Evolutionary conservation across 805 yeast species (phyloP).

Genomic region (Wickerhamiella azymoides): DNA sequence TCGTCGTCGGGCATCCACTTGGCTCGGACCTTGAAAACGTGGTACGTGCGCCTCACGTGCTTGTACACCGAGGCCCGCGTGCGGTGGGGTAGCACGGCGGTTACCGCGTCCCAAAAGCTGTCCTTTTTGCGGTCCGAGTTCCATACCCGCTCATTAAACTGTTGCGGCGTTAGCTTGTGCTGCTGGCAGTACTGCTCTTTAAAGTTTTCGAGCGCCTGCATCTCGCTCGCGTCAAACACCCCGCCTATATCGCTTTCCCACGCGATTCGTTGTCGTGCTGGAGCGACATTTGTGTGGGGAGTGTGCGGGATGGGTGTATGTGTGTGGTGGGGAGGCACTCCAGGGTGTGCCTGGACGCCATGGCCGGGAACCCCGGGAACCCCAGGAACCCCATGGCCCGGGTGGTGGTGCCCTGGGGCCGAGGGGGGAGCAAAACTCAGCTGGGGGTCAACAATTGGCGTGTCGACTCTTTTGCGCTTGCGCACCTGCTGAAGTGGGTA

Average conservation of each 20-base stretch:
- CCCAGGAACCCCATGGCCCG: not conserved
- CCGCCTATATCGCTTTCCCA: not conserved
- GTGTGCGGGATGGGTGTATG: too few species aligned
- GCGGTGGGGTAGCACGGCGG: slow-evolving; percentile 68
- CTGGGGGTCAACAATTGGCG: slow-evolving; percentile 4
- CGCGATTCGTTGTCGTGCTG: not conserved
- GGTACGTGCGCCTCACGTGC: slow-evolving; percentile 82
- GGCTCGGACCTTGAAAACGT: slow-evolving; percentile 75
- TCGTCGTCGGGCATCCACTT: slow-evolving; percentile 85
- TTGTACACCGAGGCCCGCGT: slow-evolving; percentile 84
- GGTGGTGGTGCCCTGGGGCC: not conserved
- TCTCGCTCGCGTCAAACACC: slow-evolving; percentile 37
- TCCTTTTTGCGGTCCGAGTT: slow-evolving; percentile 71
- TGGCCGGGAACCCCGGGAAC: too few species aligned
- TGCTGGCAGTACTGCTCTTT: slow-evolving; percentile 54
- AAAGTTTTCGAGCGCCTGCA: slow-evolving; percentile 55
- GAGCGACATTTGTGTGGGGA: not conserved
- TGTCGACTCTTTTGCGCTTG: not conserved
- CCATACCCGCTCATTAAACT: slow-evolving; percentile 80
- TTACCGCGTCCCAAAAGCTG: slow-evolving; percentile 75
- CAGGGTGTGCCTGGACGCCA: too few species aligned
- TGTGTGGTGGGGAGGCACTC: too few species aligned
- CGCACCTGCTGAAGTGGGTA: not conserved
- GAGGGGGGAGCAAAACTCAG: not conserved
- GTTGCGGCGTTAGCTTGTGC: slow-evolving; percentile 47